Evolutionary conservation across 2,329 filamentous ascomycete species (phyloP).

Genomic region (Colletotrichum brevisporum): DNA sequence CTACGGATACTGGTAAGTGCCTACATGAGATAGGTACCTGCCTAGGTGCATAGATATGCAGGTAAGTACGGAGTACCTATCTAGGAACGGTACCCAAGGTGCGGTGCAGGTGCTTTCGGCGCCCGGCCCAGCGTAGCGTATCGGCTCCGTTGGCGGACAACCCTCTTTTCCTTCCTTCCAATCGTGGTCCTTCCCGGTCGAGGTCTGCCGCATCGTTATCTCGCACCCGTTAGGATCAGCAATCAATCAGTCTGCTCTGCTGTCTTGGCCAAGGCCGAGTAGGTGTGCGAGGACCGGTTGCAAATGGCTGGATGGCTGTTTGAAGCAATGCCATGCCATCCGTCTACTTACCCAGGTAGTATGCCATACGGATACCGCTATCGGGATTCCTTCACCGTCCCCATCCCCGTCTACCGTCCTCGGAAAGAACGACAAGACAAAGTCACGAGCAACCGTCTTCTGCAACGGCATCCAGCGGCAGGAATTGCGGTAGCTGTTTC

Average conservation of each 20-base stretch:
- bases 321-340: neutral
- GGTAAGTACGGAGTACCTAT: neutral
- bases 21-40: too few relatives aligned
- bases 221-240: neutral
- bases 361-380: neutral
- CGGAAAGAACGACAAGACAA: neutral
- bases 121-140: neutral
- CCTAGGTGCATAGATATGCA: too few relatives aligned
- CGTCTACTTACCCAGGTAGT: too few relatives aligned
- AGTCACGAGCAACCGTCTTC: neutral
- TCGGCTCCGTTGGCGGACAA: conserved; percentile 11
- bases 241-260: neutral
- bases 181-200: neutral
- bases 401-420: neutral
- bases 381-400: neutral
- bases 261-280: neutral
- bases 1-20: neutral
- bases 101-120: neutral
- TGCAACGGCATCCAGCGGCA: conserved; percentile 4
- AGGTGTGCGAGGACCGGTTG: neutral
- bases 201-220: neutral
- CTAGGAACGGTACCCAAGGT: too few relatives aligned
- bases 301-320: neutral
- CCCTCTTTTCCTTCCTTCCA: neutral
- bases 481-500: neutral